Percentiles rank a stretch among this genome's conserved stretches.
Conservation (phyloP, 2,329 filamentous ascomycete genomes). For the Cladophialophora psammophila region DNA sequence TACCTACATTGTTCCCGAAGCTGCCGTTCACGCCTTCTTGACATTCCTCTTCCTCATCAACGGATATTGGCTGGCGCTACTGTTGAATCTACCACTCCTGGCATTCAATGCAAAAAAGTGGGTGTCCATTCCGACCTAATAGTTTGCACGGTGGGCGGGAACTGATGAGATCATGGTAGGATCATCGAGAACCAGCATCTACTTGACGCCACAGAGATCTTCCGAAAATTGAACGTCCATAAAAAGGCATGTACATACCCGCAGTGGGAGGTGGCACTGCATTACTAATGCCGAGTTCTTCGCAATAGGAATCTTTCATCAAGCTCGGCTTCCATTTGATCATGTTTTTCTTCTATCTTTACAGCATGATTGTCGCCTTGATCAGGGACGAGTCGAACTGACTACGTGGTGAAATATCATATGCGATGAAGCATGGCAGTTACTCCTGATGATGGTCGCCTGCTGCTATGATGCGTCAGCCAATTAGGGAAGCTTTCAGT, state of each 20-base stretch:
- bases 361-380: constrained; percentile 97
- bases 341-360: constrained; percentile 99
- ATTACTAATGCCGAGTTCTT: not conserved
- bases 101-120: constrained; percentile 98
- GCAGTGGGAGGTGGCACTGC: not conserved
- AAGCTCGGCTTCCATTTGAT: constrained; percentile 98
- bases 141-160: not conserved
- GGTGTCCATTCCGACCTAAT: constrained; percentile 48
- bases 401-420: constrained; percentile 52
- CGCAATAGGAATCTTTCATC: constrained; percentile 89
- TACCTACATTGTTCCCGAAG: constrained; percentile 99
- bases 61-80: constrained; percentile 93
- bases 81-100: constrained; percentile 90
- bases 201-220: constrained; percentile 97
- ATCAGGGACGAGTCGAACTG: constrained; percentile 94
- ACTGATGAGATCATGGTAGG: constrained; percentile 58
- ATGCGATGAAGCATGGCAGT: constrained; percentile 49
- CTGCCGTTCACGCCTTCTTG: constrained; percentile 93
- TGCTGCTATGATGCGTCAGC: not conserved
- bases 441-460: constrained; percentile 26
- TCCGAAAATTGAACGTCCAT: constrained; percentile 97
- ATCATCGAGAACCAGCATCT: constrained; percentile 97
- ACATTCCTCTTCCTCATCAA: constrained; percentile 97
- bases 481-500: not conserved
- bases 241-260: constrained; percentile 75